phyloP scores from a whole-genome alignment of 306 rosid species.

The Casuarina equisetifolia region DNA sequence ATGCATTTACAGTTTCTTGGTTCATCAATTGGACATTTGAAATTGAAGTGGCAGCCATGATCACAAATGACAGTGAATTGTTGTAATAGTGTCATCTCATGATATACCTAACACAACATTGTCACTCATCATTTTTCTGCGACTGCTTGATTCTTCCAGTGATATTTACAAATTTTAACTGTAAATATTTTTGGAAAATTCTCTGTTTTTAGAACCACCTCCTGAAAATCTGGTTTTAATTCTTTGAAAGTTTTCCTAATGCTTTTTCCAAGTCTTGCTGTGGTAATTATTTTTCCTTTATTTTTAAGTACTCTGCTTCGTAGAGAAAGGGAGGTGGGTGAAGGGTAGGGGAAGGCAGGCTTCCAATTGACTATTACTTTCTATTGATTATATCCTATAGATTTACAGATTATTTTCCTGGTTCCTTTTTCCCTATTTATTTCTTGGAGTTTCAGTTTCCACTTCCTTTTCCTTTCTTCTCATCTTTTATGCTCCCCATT shows the following conservation, averaged over 20 bases:
- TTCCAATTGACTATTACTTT: not conserved
- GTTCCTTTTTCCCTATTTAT: not conserved
- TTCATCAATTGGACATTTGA: not conserved
- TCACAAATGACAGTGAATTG: not conserved
- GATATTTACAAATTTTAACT: not conserved
- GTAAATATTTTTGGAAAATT: not conserved
- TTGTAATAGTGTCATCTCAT: not conserved
- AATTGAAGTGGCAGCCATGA: not conserved
- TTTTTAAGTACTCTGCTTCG: too few relatives aligned
- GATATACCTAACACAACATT: not conserved
- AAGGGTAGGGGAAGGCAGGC: not conserved
- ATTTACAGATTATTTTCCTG: not conserved
- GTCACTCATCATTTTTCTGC: not conserved
- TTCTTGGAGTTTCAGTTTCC: not conserved
- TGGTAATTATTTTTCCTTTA: too few relatives aligned
- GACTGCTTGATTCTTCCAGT: not conserved
- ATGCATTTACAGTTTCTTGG: constrained; percentile 8
- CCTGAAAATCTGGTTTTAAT: too few relatives aligned
- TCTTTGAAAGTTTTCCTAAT: too few relatives aligned
- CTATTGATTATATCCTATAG: not conserved
- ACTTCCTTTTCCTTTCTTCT: not conserved
- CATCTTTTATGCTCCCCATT: not conserved
- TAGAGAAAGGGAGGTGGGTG: too few relatives aligned
- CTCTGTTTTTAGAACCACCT: too few relatives aligned
- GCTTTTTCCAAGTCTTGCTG: too few relatives aligned